Conservation (phyloP, 345 rosid genomes). For the Pseudoturritis turrita region DNA sequence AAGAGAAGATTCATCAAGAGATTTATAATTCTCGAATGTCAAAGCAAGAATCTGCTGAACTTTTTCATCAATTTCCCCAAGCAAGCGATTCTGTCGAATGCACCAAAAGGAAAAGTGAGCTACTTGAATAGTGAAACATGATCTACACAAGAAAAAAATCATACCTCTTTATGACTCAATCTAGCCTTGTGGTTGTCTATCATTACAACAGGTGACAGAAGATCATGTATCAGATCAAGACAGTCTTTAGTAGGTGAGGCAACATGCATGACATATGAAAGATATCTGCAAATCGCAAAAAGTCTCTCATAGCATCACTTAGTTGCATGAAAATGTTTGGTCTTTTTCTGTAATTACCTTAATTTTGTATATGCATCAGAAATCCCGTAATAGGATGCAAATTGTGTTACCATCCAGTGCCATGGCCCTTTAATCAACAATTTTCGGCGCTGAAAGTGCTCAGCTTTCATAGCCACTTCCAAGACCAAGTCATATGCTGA, state of each 20-base stretch:
- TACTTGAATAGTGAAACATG: neutral
- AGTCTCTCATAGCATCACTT: neutral
- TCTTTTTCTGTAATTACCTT: conserved; percentile 39
- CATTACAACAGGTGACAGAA: conserved; percentile 58
- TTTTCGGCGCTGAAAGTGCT: conserved; percentile 67
- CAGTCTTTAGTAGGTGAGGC: conserved; percentile 87
- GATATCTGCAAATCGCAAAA: conserved; percentile 45
- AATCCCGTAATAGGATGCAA: conserved; percentile 75
- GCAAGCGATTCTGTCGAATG: conserved; percentile 61
- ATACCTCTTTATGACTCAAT: conserved; percentile 92
- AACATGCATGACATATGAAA: conserved; percentile 89
- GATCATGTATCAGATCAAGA: conserved; percentile 59
- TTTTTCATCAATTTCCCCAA: conserved; percentile 75
- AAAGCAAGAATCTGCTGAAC: conserved; percentile 60
- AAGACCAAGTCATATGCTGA: conserved; percentile 81
- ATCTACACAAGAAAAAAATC: neutral
- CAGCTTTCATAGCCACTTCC: conserved; percentile 85
- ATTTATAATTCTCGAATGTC: conserved; percentile 77
- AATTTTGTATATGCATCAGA: conserved; percentile 78
- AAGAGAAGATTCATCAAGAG: conserved; percentile 56
- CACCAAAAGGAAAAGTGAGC: neutral
- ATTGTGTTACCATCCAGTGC: conserved; percentile 75
- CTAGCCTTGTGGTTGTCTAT: conserved; percentile 46
- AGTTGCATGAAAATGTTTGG: neutral
- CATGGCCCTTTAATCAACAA: conserved; percentile 64